These are phyloP conservation scores for Boletus sp. DNA, from an alignment of 768 basidiomycete genomes.

Conservation along the genomic window DNA sequence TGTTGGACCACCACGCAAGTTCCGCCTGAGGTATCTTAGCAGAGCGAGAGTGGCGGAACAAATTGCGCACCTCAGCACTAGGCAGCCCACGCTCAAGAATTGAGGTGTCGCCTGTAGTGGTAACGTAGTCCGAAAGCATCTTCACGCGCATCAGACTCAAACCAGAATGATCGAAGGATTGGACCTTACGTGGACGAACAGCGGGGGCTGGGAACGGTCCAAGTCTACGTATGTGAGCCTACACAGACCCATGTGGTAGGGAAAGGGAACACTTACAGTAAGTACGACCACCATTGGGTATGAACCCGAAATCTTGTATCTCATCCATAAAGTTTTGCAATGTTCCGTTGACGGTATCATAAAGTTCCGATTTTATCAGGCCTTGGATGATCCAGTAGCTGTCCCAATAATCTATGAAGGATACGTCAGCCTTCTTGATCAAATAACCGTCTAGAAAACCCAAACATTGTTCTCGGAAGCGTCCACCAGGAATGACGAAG, in stretches of 20 bases:
- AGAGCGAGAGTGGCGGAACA: neutral
- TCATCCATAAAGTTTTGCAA: conserved; percentile 97
- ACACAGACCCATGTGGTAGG: neutral
- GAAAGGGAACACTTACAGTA: conserved; percentile 56
- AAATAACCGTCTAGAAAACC: conserved; percentile 21
- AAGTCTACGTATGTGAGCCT: conserved; percentile 48
- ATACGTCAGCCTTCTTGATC: neutral
- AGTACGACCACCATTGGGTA: conserved; percentile 91
- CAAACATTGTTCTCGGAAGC: conserved; percentile 85
- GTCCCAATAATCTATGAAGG: conserved; percentile 51
- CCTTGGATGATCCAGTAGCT: conserved; percentile 90
- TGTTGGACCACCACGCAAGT: conserved; percentile 76
- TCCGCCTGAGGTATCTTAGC: conserved; percentile 52
- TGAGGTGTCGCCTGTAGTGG: conserved; percentile 64
- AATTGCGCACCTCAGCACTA: conserved; percentile 64
- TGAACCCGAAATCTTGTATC: conserved; percentile 78
- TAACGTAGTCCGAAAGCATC: conserved; percentile 90
- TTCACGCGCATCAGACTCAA: conserved; percentile 26
- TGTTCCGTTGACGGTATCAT: conserved; percentile 68
- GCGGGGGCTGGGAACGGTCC: conserved; percentile 88
- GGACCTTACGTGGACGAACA: conserved; percentile 71
- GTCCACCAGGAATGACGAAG: conserved; percentile 84
- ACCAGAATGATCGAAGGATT: neutral
- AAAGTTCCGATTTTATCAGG: conserved; percentile 77
- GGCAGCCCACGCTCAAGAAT: conserved; percentile 82